These are phyloP conservation scores for Cladosporium oxysporum DNA, from an alignment of 2,329 filamentous ascomycete genomes.

Conservation along the genomic window DNA sequence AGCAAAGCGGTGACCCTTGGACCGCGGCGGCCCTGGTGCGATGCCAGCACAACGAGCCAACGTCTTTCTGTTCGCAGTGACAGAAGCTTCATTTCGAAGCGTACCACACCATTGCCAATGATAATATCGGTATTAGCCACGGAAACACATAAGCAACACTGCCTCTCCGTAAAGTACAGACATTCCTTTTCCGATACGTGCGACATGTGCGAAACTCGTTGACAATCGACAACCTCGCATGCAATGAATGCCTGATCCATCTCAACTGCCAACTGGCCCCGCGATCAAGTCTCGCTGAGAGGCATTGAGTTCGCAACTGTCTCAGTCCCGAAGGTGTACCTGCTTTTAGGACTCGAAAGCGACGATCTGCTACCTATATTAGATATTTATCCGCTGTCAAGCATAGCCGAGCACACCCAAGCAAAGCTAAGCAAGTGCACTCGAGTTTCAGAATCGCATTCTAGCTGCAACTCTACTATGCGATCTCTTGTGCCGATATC, in stretches of 20 bases:
- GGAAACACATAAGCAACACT: not conserved
- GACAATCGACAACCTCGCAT: not conserved
- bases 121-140: not conserved
- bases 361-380: not conserved
- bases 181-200: not conserved
- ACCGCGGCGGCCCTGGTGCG: too few species aligned
- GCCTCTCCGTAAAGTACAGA: not conserved
- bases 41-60: not conserved
- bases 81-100: not conserved
- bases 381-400: not conserved
- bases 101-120: not conserved
- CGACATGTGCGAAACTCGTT: not conserved
- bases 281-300: not conserved
- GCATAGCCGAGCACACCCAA: not conserved
- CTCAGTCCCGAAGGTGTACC: not conserved
- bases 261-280: not conserved
- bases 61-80: not conserved
- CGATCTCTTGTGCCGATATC: too few species aligned
- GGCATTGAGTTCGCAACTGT: not conserved
- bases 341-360: not conserved
- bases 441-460: not conserved
- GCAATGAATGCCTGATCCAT: not conserved
- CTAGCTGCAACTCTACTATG: not conserved
- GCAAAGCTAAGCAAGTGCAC: not conserved
- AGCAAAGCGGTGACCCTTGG: not conserved